Conservation (phyloP, 306 rosid species). For the Canavalia gladiata region DNA sequence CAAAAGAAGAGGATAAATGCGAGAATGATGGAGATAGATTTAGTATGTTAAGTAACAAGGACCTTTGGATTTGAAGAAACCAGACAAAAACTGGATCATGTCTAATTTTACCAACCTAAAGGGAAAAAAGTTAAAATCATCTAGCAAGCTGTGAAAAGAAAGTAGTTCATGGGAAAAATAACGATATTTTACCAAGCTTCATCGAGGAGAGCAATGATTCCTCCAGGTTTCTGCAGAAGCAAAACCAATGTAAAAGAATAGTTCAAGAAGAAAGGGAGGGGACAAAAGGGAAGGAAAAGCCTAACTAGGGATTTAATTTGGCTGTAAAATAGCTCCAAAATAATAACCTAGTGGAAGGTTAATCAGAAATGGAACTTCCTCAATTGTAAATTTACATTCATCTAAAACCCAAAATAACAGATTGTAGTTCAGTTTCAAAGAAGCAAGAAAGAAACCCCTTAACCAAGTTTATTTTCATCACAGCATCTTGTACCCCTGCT, state of each 20-base stretch:
- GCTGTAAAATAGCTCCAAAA: slow-evolving; percentile 39
- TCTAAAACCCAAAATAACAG: slow-evolving; percentile 28
- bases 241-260: slow-evolving; percentile 42
- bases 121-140: slow-evolving; percentile 32
- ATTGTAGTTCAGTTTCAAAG: slow-evolving; percentile 30
- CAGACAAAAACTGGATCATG: slow-evolving; percentile 38
- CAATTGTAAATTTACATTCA: slow-evolving; percentile 21
- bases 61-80: slow-evolving; percentile 42
- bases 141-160: slow-evolving; percentile 39
- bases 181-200: slow-evolving; percentile 89
- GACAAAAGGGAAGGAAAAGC: slow-evolving; percentile 34
- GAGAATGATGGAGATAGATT: slow-evolving; percentile 36
- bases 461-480: slow-evolving; percentile 27
- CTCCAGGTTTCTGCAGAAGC: slow-evolving; percentile 91
- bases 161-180: slow-evolving; percentile 28
- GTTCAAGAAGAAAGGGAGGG: slow-evolving; percentile 20
- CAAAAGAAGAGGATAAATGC: slow-evolving; percentile 17
- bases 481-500: slow-evolving; percentile 7
- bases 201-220: slow-evolving; percentile 97
- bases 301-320: slow-evolving; percentile 25
- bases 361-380: slow-evolving; percentile 27
- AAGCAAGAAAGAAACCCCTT: slow-evolving; percentile 26
- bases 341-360: slow-evolving; percentile 31
- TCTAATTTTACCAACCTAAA: slow-evolving; percentile 41
- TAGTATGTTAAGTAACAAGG: slow-evolving; percentile 30